These are phyloP conservation scores for Pythium chondricola DNA, from an alignment of 352 stramenopile species.

Conservation along the genomic window DNA sequence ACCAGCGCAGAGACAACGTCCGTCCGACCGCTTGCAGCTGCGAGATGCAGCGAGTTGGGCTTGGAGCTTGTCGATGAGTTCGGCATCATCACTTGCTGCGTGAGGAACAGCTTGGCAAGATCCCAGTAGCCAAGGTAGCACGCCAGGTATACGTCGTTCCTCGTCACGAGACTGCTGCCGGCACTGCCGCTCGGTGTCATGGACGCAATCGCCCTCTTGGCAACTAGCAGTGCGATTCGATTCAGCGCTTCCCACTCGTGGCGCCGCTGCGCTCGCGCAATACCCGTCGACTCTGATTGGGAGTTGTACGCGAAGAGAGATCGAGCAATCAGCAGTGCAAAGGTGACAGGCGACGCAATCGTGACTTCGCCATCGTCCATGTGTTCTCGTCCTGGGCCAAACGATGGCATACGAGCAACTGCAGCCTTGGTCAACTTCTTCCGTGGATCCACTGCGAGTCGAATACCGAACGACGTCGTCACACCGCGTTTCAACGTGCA, in stretches of 20 bases:
- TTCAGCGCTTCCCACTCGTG: constrained; percentile 34
- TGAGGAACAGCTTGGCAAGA: constrained; percentile 32
- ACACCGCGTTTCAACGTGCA: constrained; percentile 32
- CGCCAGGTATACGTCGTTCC: constrained; percentile 38
- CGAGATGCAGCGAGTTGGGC: constrained; percentile 49
- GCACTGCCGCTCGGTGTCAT: constrained; percentile 21
- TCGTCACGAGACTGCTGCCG: constrained; percentile 39
- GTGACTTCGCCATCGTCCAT: constrained; percentile 4
- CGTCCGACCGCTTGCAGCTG: constrained; percentile 40
- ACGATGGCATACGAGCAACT: neutral
- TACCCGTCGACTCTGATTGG: constrained; percentile 10
- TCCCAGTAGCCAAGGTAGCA: constrained; percentile 44
- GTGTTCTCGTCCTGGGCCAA: constrained; percentile 7
- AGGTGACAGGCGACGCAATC: constrained; percentile 43
- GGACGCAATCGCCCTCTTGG: constrained; percentile 24
- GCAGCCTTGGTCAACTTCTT: constrained; percentile 1
- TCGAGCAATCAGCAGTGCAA: constrained; percentile 35
- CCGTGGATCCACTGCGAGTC: neutral
- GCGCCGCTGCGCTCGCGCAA: constrained; percentile 16
- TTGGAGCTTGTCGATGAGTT: constrained; percentile 23
- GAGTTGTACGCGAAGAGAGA: constrained; percentile 21
- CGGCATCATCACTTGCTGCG: constrained; percentile 42
- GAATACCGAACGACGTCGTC: constrained; percentile 33
- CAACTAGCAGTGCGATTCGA: constrained; percentile 32
- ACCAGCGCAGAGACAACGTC: constrained; percentile 32